Conservation (phyloP, 805 yeast genomes). For the Saccharomyces cerevisiae region DNA sequence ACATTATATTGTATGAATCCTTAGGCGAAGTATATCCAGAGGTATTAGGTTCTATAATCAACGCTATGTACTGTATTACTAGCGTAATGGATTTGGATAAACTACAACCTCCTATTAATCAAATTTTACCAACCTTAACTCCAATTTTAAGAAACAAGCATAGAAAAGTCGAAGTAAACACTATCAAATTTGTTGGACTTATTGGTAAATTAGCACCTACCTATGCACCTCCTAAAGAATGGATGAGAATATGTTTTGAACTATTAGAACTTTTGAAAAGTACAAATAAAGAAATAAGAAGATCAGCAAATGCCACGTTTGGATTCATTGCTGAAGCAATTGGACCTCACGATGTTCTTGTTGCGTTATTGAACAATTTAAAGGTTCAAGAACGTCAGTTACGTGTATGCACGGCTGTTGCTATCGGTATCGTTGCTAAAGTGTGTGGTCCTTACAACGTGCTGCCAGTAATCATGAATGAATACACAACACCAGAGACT, state of each 20-base stretch:
- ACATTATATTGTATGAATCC: conserved; percentile 76
- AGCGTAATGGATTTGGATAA: conserved; percentile 48
- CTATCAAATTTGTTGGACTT: conserved; percentile 70
- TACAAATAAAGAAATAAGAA: conserved; percentile 63
- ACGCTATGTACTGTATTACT: conserved; percentile 60
- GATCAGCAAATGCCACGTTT: conserved; percentile 83
- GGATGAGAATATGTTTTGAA: conserved; percentile 95
- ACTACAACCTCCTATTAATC: conserved; percentile 74
- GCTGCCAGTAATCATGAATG: conserved; percentile 90
- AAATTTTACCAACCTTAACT: conserved; percentile 76
- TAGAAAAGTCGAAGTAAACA: conserved; percentile 80
- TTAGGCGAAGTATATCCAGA: conserved; percentile 93
- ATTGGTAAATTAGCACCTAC: conserved; percentile 78
- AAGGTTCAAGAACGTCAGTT: conserved; percentile 92
- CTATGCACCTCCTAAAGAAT: conserved; percentile 80
- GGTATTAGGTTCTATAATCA: conserved; percentile 76
- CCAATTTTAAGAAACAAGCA: conserved; percentile 87
- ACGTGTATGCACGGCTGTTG: conserved; percentile 95
- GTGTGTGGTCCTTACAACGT: conserved; percentile 89
- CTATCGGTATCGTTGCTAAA: conserved; percentile 93
- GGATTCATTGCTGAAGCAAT: conserved; percentile 86
- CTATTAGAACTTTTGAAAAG: conserved; percentile 82
- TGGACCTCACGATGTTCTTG: conserved; percentile 92
- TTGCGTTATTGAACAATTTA: conserved; percentile 71
- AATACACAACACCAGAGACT: conserved; percentile 82